Percentiles rank a stretch among this genome's conserved stretches.
Evolutionary conservation across 2,329 filamentous ascomycete species (phyloP).

Genomic region (Paramyrothecium roridum): DNA sequence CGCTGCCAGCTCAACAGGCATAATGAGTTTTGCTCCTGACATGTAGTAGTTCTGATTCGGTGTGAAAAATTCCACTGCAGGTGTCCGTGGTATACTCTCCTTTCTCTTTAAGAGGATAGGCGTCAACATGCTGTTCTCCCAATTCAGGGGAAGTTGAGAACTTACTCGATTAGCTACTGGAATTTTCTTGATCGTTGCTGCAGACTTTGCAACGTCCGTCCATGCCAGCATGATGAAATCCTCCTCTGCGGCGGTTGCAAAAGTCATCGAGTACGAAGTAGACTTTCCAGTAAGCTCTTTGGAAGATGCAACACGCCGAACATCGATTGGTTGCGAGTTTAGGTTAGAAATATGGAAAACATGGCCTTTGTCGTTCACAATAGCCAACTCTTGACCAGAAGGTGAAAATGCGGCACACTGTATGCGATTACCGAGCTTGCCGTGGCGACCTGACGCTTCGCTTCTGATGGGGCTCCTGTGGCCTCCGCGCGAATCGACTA

Average conservation of each 20-base stretch:
- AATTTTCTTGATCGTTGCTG: slow-evolving; percentile 27
- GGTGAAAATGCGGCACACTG: slow-evolving; percentile 35
- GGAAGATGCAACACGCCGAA: slow-evolving; percentile 28
- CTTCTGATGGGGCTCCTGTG: slow-evolving; percentile 29
- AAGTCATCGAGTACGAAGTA: slow-evolving; percentile 32
- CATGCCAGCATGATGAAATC: slow-evolving; percentile 34
- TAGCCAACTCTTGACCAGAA: slow-evolving; percentile 30
- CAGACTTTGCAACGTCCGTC: slow-evolving; percentile 29
- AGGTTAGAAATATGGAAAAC: slow-evolving; percentile 33
- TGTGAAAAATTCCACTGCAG: slow-evolving; percentile 1
- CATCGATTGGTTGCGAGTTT: slow-evolving; percentile 33
- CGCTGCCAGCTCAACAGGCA: slow-evolving; percentile 2
- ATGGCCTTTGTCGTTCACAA: slow-evolving; percentile 37
- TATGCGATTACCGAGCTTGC: slow-evolving; percentile 33
- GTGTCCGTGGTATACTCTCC: background rate
- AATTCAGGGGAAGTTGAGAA: background rate
- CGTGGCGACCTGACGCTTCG: slow-evolving; percentile 20
- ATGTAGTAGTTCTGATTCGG: background rate
- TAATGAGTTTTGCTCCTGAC: background rate
- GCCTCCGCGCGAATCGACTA: slow-evolving; percentile 33
- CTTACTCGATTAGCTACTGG: slow-evolving; percentile 12
- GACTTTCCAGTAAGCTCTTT: slow-evolving; percentile 33
- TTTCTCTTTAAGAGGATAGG: background rate
- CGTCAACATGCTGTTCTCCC: background rate
- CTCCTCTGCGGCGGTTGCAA: slow-evolving; percentile 32